Base-by-base conservation (phyloP, 306 rosid species). In the Cicer judaicum region DNA sequence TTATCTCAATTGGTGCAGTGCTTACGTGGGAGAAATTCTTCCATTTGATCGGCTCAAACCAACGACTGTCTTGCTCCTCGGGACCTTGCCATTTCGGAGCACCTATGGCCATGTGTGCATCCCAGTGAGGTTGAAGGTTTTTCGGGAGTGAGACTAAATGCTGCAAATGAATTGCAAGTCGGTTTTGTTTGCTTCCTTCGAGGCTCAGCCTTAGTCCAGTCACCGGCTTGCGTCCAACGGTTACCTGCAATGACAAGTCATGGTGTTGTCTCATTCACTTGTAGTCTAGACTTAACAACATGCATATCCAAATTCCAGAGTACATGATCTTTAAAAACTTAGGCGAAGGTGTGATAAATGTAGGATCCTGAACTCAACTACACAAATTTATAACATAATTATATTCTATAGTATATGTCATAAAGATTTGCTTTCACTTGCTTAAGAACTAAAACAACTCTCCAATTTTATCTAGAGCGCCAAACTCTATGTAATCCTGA, bases 21-120 rank as follows among this genome's bases (percentile, higher is more conserved):
- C 99, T 95, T 68, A 95, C 99, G 14, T 95, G 98, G 72, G 99
- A 95, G 88, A 95, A 95, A 85, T 90, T 95, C 87, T 95, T 95
- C 99, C 99, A 95, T 79, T 95, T 95, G 82, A 95, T 95, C 10
- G 98, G 93, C 65, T 95, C 99, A 14, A 95, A 95, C 99, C 99
- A 95, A 57, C 98, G 96, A 81, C 99, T 95, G 72, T 95, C 99
- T 86, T 95, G 99, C 88, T 95, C 99, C 83, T 95, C 99, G 0
- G 98, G 99, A 64, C 99, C 99, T 52, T 90, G 98, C 99, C 99
- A 95, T 82, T 78, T 89, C 36, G 97, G 99, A 19, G 99, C 99
- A 50, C 99, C 99, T 13, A 95, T 92, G 68, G 98, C 97, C 83
- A 95, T 76, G 76, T 94, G 97, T 3, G 89, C 69, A 54, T 90